These are phyloP conservation scores for Effrenium voratum DNA, from an alignment of 73 alveolate species.

Conservation along the genomic window DNA sequence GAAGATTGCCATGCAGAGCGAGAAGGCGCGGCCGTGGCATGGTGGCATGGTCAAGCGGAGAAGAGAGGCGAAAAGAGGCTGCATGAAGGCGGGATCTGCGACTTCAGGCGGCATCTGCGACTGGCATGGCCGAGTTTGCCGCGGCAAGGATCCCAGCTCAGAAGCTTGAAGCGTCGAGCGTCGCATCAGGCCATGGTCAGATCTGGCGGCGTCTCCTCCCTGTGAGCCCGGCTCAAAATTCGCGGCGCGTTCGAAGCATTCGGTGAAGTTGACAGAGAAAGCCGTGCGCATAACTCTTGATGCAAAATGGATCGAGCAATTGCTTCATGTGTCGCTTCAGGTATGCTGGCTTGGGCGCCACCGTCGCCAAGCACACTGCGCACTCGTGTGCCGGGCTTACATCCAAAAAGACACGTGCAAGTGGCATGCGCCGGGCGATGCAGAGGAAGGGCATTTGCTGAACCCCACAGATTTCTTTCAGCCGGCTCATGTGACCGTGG, in stretches of 20 bases:
- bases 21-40: background rate
- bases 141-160: background rate
- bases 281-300: too few relatives aligned
- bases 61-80: background rate
- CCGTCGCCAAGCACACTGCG: slow-evolving; percentile 86
- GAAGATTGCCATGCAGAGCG: slow-evolving; percentile 83
- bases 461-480: too few relatives aligned
- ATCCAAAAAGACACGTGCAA: background rate
- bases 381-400: slow-evolving; percentile 3
- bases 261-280: too few relatives aligned
- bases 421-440: too few relatives aligned
- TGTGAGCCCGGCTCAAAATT: background rate
- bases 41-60: too few relatives aligned
- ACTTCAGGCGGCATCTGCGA: background rate
- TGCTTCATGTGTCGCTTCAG: too few relatives aligned
- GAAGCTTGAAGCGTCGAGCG: background rate
- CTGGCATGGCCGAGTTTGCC: slow-evolving; percentile 41
- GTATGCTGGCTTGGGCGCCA: slow-evolving; percentile 81
- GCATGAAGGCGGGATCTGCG: background rate
- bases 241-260: too few relatives aligned
- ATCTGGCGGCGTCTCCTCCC: slow-evolving; percentile 31
- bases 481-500: too few relatives aligned
- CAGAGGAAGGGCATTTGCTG: too few relatives aligned
- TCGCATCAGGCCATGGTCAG: slow-evolving; percentile 39
- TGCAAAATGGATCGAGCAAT: too few relatives aligned